Base-by-base conservation (phyloP, 176 grass and related monocot species). In the Dactylis glomerata region DNA sequence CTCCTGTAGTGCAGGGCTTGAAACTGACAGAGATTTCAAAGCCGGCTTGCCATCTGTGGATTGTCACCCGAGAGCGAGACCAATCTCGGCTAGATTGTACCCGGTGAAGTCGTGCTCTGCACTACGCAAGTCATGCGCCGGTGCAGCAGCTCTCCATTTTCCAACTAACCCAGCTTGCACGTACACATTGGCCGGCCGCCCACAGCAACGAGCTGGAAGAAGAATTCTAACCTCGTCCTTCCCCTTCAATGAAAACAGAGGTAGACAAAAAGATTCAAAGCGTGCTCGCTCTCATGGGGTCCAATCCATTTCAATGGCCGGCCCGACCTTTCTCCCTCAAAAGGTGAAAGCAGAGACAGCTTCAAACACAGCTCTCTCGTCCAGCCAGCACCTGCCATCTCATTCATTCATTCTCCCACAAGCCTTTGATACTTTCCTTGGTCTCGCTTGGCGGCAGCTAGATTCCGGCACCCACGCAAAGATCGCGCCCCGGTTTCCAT, bases 281-380 rank as follows among this genome's bases (percentile, higher is more conserved):
- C 79, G 59, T 83, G 70, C 61, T 64, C 65, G 54, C 82, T 85
- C 78, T 71, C 65, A 75, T 90, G 84, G 84, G 88, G 88, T 90
- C 88, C 88, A 83, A 83, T 51, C 49, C 49, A 20, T 19, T 90
- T 80, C 88, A 79, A 75, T 66, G 84, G 66, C 84, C 79, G 84
- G 56, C 84, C 74, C 28, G 88, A 13, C 65, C 84, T 74, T 86
- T 83, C 88, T 67, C 57, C 46, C 80, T 67, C 65, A 8, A 79
- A 90, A 83, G 88, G 78, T 36, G 80, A 90, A 64, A 50, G 56
- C 75, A 32, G 28, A 59, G 82, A 83, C 83, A 83, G 88, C 80
- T 87, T 87, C 89, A 90, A 75, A 80, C 66, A 49, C 80, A 83
- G 68, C 75, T 80, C 89, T 59, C 68, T 62, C 47, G 65, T 42